phyloP scores from a whole-genome alignment of 73 alveolate species.

The Paramecium bursaria region DNA sequence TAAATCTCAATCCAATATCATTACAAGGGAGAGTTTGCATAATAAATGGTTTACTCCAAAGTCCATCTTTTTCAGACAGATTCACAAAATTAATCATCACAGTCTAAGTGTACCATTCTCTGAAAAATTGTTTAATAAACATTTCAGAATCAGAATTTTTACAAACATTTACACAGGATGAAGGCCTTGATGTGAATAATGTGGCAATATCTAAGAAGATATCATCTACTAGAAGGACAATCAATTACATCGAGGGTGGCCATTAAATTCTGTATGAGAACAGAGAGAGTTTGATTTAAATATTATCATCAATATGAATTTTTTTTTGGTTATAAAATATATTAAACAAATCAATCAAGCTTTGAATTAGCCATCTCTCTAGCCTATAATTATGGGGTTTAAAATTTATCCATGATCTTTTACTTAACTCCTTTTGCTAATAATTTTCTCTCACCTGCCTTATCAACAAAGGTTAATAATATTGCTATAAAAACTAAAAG shows the following conservation, averaged over 20 bases:
- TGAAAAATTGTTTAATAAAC: constrained; percentile 43
- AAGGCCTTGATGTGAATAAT: constrained; percentile 47
- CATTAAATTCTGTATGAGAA: constrained; percentile 44
- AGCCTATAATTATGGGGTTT: too few species aligned
- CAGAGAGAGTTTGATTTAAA: constrained; percentile 10
- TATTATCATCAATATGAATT: constrained; percentile 34
- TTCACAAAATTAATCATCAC: constrained; percentile 8
- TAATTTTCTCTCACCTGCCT: constrained; percentile 26
- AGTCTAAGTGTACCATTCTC: constrained; percentile 41
- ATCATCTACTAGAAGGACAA: constrained; percentile 8
- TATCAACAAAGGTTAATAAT: constrained; percentile 43
- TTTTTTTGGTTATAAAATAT: too few species aligned
- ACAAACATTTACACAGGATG: constrained; percentile 30
- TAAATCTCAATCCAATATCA: constrained; percentile 7
- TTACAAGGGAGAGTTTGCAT: constrained; percentile 3
- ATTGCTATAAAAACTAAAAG: constrained; percentile 30
- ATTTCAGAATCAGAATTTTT: constrained; percentile 39
- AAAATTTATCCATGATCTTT: too few species aligned
- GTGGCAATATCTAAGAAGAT: constrained; percentile 53
- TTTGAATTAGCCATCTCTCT: too few species aligned
- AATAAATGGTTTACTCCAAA: constrained; percentile 20
- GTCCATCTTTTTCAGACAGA: constrained; percentile 59
- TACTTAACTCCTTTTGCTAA: constrained; percentile 30
- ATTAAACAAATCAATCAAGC: too few species aligned
- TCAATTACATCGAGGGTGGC: constrained; percentile 43